phyloP scores from a whole-genome alignment of 169 alveolate genomes.

The Plasmodium vivax region DNA sequence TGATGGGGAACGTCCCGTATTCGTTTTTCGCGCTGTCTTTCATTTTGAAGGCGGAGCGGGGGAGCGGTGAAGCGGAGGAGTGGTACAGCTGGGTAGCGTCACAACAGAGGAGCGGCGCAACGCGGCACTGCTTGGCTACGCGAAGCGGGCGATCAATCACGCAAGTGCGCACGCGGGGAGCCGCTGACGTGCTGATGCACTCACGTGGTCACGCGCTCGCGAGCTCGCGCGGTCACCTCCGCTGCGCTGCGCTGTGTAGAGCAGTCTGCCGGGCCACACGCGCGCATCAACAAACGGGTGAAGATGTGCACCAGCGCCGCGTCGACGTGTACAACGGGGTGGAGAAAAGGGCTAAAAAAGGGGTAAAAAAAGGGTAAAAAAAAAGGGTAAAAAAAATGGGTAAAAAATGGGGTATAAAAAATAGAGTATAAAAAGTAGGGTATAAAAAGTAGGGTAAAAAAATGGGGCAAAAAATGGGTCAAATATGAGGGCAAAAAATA shows the following conservation, averaged over 20 bases:
- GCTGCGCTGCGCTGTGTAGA: not conserved
- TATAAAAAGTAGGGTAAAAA: not conserved
- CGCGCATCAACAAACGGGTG: not conserved
- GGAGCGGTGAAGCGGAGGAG: too few relatives aligned
- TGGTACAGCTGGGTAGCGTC: too few relatives aligned
- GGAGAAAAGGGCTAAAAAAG: too few relatives aligned
- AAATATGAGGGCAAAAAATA: too few relatives aligned
- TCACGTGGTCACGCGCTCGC: not conserved
- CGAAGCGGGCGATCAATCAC: not conserved
- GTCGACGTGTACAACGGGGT: not conserved
- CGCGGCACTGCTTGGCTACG: not conserved
- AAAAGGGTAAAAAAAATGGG: not conserved
- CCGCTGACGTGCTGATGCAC: too few relatives aligned
- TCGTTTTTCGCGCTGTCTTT: constrained; percentile 63
- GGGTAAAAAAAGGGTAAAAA: not conserved
- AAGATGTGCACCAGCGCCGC: not conserved
- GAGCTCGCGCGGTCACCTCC: not conserved
- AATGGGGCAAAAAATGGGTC: not conserved
- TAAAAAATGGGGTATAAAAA: not conserved
- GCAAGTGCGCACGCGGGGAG: not conserved
- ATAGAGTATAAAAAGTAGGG: not conserved
- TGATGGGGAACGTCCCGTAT: constrained; percentile 65
- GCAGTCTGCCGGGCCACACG: not conserved
- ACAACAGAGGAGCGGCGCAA: too few relatives aligned
- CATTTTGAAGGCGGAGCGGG: not conserved